Evolutionary conservation across 345 rosid genomes (phyloP).

Genomic region (Camelina laxa): DNA sequence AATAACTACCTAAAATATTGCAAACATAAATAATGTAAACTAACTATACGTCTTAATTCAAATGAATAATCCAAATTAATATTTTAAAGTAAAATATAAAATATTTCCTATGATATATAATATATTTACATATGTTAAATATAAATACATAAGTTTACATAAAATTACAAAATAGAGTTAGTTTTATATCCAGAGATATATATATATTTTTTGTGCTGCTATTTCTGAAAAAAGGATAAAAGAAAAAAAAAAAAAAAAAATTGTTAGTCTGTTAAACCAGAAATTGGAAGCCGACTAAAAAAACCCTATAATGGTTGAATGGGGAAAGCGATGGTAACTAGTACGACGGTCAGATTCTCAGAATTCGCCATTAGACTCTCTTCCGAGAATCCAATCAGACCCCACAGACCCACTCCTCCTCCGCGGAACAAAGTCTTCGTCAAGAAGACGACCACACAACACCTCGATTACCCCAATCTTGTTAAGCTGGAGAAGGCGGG

Average conservation of each 20-base stretch:
- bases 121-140: too few relatives aligned
- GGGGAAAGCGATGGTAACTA: constrained; percentile 56
- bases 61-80: too few relatives aligned
- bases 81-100: too few relatives aligned
- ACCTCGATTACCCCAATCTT: constrained; percentile 39
- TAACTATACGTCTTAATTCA: too few relatives aligned
- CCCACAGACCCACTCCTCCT: constrained; percentile 38
- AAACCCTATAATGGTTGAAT: constrained; percentile 43
- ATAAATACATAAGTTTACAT: too few relatives aligned
- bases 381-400: constrained; percentile 47
- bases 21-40: too few relatives aligned
- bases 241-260: neutral
- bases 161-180: too few relatives aligned
- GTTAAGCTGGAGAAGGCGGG: constrained; percentile 55
- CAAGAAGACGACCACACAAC: constrained; percentile 36
- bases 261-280: constrained; percentile 6
- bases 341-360: constrained; percentile 43
- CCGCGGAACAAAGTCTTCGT: constrained; percentile 39
- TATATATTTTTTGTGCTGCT: neutral
- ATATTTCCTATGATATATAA: too few relatives aligned
- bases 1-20: too few relatives aligned
- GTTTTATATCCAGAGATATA: too few relatives aligned
- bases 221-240: neutral
- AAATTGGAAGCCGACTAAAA: neutral
- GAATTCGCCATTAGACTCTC: constrained; percentile 55